Evolutionary conservation across 2,329 filamentous ascomycete species (phyloP), one percentile per base, ranked within the genome.

Genomic region (Trichophyton benhamiae): DNA sequence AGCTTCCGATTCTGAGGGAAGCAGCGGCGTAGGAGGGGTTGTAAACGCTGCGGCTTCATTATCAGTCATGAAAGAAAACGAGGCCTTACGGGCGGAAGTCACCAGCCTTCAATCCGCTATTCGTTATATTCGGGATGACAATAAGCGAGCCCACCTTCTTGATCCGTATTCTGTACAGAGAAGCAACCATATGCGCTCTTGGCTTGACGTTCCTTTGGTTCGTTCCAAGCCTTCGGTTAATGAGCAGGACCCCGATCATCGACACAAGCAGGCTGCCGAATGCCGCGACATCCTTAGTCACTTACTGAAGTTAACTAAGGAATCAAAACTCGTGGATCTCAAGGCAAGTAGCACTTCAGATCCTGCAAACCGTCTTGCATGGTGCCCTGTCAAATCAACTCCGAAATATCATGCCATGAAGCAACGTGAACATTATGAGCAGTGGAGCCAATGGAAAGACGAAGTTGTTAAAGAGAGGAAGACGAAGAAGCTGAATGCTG

Each of bases 361-460:
- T 25, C 64, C 60, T 22, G 27, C 60, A 38, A 72, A 67, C 60
- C 73, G 72, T 57, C 66, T 68, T 11, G 66, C 69, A 22, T 77
- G 76, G 75, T 72, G 76, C 22, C 73, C 76, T 6, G 67, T 72
- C 2, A 76, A 76, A 59, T 72, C 74, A 20, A 76, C 75, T 30
- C 71, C 75, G 17, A 70, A 72, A 8, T 78, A 77, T 65, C 74
- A 75, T 62, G 70, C 76, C 3, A 72, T 78, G 5, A 72, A 72
- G 44, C 76, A 77, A 59, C 74, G 76, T 38, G 76, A 78, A 63
- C 71, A 77, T 55, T 76, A 76, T 64, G 75, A 78, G 63, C 74
- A 74, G 61, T 78, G 77, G 75, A 69, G 72, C 15, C 74, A 76
- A 66, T 76, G 75, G 75, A 72, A 72, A 60, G 69, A 75, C 27